A percentile compares a stretch with the other conserved stretches of the same genome.
Evolutionary conservation across 768 basidiomycete genomes (phyloP).

Genomic region (Auriscalpium microsporum): DNA sequence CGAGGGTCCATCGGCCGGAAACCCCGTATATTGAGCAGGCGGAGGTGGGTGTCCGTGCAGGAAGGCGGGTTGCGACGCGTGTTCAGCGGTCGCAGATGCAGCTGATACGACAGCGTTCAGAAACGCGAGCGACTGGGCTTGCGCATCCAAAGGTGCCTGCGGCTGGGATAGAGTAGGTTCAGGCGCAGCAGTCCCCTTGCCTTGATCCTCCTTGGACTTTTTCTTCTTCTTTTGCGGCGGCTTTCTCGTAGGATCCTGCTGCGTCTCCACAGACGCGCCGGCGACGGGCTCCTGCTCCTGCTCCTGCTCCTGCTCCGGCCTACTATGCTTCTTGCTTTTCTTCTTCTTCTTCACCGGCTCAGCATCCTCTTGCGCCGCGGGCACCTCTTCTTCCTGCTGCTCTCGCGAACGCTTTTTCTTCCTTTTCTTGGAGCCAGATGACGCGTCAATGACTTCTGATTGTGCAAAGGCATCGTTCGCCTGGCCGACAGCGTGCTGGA

Average conservation of each 20-base stretch:
- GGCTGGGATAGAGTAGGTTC: constrained; percentile 4
- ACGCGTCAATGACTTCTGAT: constrained; percentile 14
- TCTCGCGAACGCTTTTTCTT: constrained; percentile 28
- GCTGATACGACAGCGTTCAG: constrained; percentile 60
- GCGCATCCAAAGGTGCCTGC: neutral
- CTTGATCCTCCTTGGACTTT: constrained; percentile 26
- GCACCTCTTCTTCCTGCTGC: constrained; percentile 14
- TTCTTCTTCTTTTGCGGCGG: constrained; percentile 23
- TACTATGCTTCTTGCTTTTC: constrained; percentile 23
- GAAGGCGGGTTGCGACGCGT: constrained; percentile 18
- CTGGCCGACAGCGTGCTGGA: constrained; percentile 41
- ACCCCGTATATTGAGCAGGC: neutral
- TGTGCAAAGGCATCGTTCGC: constrained; percentile 32
- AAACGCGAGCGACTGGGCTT: constrained; percentile 39
- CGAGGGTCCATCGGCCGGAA: neutral
- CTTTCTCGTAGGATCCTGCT: constrained; percentile 14
- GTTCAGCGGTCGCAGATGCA: constrained; percentile 36
- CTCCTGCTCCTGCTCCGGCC: neutral
- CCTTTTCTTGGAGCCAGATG: constrained; percentile 16
- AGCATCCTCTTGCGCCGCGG: constrained; percentile 3
- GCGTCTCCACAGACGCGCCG: constrained; percentile 3
- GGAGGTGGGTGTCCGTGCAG: constrained; percentile 8
- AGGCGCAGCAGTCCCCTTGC: constrained; percentile 27
- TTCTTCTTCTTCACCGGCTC: constrained; percentile 22
- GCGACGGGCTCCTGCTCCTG: too few species aligned